Evolutionary conservation across 495 filamentous ascomycete species (phyloP).

Genomic region (Penicillium waksmanii): DNA sequence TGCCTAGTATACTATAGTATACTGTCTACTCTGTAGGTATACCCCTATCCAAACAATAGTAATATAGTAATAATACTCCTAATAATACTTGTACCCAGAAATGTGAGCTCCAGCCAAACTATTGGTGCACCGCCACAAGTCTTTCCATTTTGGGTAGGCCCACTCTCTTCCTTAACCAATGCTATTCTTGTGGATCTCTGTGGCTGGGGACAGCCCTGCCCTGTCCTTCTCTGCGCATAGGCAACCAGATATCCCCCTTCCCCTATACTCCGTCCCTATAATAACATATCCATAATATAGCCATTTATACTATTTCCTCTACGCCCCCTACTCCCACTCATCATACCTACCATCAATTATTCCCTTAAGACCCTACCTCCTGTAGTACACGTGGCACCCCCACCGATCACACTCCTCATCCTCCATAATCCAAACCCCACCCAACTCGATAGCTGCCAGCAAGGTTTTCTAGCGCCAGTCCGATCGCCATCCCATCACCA

Average conservation of each 20-base stretch:
- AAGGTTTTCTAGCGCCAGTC: slow-evolving; percentile 7
- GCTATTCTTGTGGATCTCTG: background rate
- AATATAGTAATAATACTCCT: no score
- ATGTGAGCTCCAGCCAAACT: slow-evolving; percentile 2
- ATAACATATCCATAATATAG: no score
- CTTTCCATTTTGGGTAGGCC: background rate
- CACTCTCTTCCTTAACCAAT: background rate
- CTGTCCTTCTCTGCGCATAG: slow-evolving; percentile 4
- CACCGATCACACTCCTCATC: background rate
- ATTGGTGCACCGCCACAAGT: slow-evolving; percentile 5
- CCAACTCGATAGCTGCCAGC: slow-evolving; percentile 3
- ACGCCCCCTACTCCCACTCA: background rate
- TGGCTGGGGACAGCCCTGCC: slow-evolving; percentile 22
- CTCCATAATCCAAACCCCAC: background rate
- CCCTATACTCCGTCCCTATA: background rate
- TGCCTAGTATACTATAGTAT: background rate
- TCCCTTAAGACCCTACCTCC: background rate
- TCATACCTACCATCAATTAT: background rate
- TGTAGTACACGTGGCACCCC: slow-evolving; percentile 1
- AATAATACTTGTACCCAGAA: background rate
- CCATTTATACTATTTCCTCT: no score
- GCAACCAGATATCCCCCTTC: slow-evolving; percentile 7
- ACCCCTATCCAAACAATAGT: no score
- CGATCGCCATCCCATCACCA: background rate
- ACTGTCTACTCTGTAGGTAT: background rate